Conservation (phyloP, 148 eudicot species). For the Simmondsia chinensis region DNA sequence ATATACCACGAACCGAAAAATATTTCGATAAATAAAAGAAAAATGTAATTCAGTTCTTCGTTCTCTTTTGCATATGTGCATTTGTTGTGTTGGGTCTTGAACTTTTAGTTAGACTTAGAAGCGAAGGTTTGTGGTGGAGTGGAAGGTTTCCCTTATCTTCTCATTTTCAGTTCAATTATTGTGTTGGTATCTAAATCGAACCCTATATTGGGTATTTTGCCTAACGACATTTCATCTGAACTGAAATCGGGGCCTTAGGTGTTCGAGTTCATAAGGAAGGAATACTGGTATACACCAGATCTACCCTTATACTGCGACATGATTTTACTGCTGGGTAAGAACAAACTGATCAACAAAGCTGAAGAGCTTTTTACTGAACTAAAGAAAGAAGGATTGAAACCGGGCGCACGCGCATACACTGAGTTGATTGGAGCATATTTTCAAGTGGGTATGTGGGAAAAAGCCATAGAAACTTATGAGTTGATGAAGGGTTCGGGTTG, state of each 20-base stretch:
- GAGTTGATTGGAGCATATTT: conserved; percentile 69
- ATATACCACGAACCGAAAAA: too few species aligned
- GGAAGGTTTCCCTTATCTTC: not conserved
- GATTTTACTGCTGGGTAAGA: conserved; percentile 53
- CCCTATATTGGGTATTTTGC: not conserved
- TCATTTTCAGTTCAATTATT: not conserved
- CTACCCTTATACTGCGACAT: conserved; percentile 40
- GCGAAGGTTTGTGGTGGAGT: too few species aligned
- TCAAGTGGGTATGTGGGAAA: conserved; percentile 36
- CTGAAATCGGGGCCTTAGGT: conserved; percentile 37
- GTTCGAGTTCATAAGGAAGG: conserved; percentile 53
- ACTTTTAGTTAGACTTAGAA: too few species aligned
- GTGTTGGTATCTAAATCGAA: not conserved
- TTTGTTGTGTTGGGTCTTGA: too few species aligned
- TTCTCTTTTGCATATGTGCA: too few species aligned
- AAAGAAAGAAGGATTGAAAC: conserved; percentile 44
- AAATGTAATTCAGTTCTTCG: too few species aligned
- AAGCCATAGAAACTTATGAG: conserved; percentile 59
- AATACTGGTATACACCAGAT: conserved; percentile 54
- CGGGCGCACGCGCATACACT: conserved; percentile 54
- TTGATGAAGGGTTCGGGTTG: conserved; percentile 56
- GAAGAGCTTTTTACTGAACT: conserved; percentile 45
- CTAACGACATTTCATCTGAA: conserved; percentile 26
- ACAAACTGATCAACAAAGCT: conserved; percentile 35
- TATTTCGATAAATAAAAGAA: too few species aligned